Conservation (phyloP, 2,329 filamentous ascomycete genomes). For the Cladophialophora exuberans region DNA sequence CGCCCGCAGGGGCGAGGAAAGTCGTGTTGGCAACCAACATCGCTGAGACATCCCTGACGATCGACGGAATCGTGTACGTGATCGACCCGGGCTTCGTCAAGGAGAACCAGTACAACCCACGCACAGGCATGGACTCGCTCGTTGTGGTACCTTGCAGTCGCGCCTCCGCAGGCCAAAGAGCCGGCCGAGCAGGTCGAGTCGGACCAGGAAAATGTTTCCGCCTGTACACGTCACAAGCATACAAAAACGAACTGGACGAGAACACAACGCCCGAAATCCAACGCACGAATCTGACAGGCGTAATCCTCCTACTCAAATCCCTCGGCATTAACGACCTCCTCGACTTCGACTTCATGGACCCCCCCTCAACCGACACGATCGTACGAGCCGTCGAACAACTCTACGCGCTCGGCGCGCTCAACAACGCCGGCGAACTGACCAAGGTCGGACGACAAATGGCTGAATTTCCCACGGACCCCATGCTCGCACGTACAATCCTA, state of each 20-base stretch:
- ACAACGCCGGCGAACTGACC: slow-evolving; percentile 85
- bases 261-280: slow-evolving; percentile 92
- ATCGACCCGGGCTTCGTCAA: slow-evolving; percentile 96
- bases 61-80: slow-evolving; percentile 94
- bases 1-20: slow-evolving; percentile 81
- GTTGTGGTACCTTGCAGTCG: slow-evolving; percentile 89
- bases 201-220: slow-evolving; percentile 91
- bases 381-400: slow-evolving; percentile 88
- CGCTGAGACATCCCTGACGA: slow-evolving; percentile 92
- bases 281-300: slow-evolving; percentile 90
- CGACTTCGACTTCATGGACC: slow-evolving; percentile 98
- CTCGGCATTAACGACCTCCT: slow-evolving; percentile 91
- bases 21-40: slow-evolving; percentile 96
- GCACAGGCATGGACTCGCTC: slow-evolving; percentile 88
- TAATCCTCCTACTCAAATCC: slow-evolving; percentile 89
- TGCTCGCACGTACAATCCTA: slow-evolving; percentile 86
- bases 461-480: slow-evolving; percentile 90
- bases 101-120: slow-evolving; percentile 89
- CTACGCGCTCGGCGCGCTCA: slow-evolving; percentile 86
- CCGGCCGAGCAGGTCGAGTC: slow-evolving; percentile 88
- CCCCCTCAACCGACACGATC: slow-evolving; percentile 84
- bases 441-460: slow-evolving; percentile 92
- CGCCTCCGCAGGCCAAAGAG: slow-evolving; percentile 89
- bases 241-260: slow-evolving; percentile 93
- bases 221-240: slow-evolving; percentile 90